These are phyloP conservation scores for Aphanomyces invadans DNA, from an alignment of 352 stramenopile species.

Conservation along the genomic window DNA sequence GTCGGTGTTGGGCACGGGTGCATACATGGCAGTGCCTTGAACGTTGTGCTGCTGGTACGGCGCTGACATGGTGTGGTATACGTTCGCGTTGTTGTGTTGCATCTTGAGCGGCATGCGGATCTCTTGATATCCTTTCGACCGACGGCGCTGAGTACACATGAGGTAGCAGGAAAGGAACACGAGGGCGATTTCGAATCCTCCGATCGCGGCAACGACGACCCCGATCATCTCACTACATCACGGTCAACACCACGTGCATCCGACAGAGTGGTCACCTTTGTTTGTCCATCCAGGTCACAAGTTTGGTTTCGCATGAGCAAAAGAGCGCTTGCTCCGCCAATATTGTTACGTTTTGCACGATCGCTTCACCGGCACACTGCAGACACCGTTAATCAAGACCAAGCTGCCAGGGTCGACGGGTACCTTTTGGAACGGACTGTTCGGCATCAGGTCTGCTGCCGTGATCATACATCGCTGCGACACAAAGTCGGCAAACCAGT, in stretches of 20 bases:
- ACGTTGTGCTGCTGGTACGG: conserved; percentile 20
- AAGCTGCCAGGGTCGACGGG: background rate
- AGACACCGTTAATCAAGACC: conserved; percentile 19
- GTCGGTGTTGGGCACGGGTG: too few relatives aligned
- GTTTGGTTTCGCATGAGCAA: conserved; percentile 68
- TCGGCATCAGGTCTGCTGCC: conserved; percentile 38
- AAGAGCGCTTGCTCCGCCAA: conserved; percentile 73
- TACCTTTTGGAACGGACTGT: conserved; percentile 42
- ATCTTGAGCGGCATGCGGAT: conserved; percentile 70
- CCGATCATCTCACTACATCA: conserved; percentile 36
- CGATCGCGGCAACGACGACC: conserved; percentile 72
- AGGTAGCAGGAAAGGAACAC: conserved; percentile 77
- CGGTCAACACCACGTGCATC: background rate
- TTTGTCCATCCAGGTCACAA: conserved; percentile 75
- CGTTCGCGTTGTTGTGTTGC: conserved; percentile 67
- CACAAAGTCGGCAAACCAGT: conserved; percentile 68
- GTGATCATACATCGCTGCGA: conserved; percentile 63
- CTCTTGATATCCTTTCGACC: conserved; percentile 69
- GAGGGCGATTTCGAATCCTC: conserved; percentile 70
- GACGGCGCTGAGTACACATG: conserved; percentile 59
- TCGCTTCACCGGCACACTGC: conserved; percentile 53
- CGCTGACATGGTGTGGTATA: conserved; percentile 47
- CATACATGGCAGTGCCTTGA: too few relatives aligned
- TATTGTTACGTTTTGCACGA: conserved; percentile 45
- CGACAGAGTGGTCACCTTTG: too few relatives aligned